Evolutionary conservation across 352 stramenopile species (phyloP).

Genomic region (Phytophthora ohioensis): DNA sequence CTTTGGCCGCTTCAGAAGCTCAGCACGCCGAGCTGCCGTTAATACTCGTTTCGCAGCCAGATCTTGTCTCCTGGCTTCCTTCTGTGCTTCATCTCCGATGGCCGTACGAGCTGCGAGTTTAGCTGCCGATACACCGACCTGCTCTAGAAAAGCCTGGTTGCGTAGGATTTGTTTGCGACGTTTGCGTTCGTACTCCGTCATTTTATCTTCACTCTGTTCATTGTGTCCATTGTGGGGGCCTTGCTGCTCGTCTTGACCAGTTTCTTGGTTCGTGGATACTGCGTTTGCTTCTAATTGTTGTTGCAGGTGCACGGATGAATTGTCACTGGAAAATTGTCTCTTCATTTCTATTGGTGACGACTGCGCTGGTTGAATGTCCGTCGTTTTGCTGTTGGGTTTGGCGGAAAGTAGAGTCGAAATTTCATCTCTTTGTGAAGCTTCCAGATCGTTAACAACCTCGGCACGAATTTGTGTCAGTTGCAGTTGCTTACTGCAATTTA

Average conservation of each 20-base stretch:
- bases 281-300: not conserved
- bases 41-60: constrained; percentile 19
- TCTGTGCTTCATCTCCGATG: constrained; percentile 17
- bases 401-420: no score
- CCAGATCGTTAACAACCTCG: no score
- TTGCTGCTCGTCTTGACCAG: not conserved
- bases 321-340: not conserved
- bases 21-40: not conserved
- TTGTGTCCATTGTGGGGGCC: not conserved
- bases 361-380: no score
- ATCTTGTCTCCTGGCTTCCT: constrained; percentile 16
- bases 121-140: constrained; percentile 67
- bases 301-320: not conserved
- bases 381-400: no score
- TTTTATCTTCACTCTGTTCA: not conserved
- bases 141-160: constrained; percentile 74
- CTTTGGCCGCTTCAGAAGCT: constrained; percentile 20
- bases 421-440: no score
- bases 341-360: no score
- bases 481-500: no score
- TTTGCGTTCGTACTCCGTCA: constrained; percentile 76
- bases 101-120: constrained; percentile 66
- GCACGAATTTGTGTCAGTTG: no score
- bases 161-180: constrained; percentile 77
- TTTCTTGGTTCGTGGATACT: not conserved